Evolutionary conservation across 805 yeast genomes (phyloP).

Genomic region (Candida hispaniensis): DNA sequence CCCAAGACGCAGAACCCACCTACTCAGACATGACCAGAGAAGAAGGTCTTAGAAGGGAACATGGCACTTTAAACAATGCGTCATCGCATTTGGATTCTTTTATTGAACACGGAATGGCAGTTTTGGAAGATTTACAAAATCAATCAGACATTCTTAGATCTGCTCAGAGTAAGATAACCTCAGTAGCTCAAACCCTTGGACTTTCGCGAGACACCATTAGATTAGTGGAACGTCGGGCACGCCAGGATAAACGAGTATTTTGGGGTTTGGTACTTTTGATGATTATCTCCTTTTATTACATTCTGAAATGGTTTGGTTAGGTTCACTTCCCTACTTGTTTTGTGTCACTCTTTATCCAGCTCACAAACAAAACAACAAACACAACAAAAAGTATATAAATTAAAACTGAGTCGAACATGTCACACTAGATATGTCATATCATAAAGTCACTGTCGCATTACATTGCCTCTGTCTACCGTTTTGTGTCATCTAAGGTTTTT

Average conservation of each 20-base stretch:
- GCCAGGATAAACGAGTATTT: slow-evolving; percentile 78
- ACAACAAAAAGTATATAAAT: neutral
- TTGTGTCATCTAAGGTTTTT: too few species aligned
- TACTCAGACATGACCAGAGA: slow-evolving; percentile 30
- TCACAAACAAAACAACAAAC: neutral
- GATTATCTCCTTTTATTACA: slow-evolving; percentile 54
- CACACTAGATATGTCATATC: too few species aligned
- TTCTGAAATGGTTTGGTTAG: slow-evolving; percentile 53
- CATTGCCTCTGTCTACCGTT: too few species aligned
- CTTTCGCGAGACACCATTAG: slow-evolving; percentile 77
- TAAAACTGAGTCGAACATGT: neutral
- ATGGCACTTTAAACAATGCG: slow-evolving; percentile 46
- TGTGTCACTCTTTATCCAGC: too few species aligned
- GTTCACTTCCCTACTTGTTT: too few species aligned
- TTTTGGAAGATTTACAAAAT: slow-evolving; percentile 75
- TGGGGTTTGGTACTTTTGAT: slow-evolving; percentile 60
- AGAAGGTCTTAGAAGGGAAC: slow-evolving; percentile 64
- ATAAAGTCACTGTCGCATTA: too few species aligned
- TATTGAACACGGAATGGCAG: slow-evolving; percentile 76
- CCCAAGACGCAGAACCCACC: slow-evolving; percentile 16
- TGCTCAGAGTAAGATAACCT: slow-evolving; percentile 53
- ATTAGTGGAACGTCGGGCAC: slow-evolving; percentile 67
- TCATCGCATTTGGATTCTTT: slow-evolving; percentile 80
- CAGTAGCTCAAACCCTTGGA: slow-evolving; percentile 69
- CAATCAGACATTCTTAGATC: slow-evolving; percentile 63